These are phyloP conservation scores for Selaginella tamariscina DNA, from an alignment of 75 land plant genomes.

Conservation along the genomic window DNA sequence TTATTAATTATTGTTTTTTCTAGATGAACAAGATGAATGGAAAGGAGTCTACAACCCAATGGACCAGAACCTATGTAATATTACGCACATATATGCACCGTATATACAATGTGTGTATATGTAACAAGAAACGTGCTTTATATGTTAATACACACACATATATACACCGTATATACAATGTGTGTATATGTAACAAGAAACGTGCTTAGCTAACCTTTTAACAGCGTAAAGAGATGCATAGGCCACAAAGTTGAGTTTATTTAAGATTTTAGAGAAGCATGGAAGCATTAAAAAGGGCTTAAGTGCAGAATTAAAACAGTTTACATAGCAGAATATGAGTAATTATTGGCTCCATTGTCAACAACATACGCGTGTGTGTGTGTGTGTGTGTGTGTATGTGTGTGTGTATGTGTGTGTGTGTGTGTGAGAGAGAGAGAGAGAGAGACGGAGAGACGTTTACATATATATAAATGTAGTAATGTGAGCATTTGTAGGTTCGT, in stretches of 20 bases:
- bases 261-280: conserved; percentile 8
- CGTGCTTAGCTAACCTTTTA: neutral
- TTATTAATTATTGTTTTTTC: too few species aligned
- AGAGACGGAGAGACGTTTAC: too few species aligned
- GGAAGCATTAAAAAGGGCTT: neutral
- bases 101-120: too few species aligned
- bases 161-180: too few species aligned
- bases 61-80: neutral
- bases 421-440: too few species aligned
- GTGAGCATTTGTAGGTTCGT: neutral
- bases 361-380: neutral
- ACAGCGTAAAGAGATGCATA: neutral
- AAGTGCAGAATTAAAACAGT: neutral
- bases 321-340: neutral
- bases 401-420: too few species aligned
- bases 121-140: too few species aligned
- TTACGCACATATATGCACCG: too few species aligned
- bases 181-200: too few species aligned
- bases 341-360: neutral
- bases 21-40: conserved; percentile 8
- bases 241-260: neutral
- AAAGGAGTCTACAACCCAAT: neutral
- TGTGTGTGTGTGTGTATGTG: too few species aligned
- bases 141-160: too few species aligned
- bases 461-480: too few species aligned